phyloP scores from a whole-genome alignment of 495 filamentous ascomycete genomes.

The Xylaria bambusicola region DNA sequence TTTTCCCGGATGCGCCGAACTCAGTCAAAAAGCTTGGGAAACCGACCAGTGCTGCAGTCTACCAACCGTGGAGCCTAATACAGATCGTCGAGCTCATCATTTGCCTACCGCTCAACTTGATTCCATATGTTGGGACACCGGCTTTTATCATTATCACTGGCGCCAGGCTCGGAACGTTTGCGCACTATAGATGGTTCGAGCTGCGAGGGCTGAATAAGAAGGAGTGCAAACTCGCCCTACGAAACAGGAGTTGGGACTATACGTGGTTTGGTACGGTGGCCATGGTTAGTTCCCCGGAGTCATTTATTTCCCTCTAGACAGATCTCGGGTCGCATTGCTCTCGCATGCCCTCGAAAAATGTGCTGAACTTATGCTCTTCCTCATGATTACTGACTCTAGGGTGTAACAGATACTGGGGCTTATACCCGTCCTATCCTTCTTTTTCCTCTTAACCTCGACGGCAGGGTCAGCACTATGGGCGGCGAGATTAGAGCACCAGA shows the following conservation, averaged over 20 bases:
- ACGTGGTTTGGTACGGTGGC: conserved; percentile 59
- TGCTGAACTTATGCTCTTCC: no score
- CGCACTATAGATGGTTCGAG: conserved; percentile 75
- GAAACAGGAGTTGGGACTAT: conserved; percentile 68
- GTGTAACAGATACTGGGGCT: conserved; percentile 69
- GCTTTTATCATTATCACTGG: conserved; percentile 75
- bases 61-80: conserved; percentile 68
- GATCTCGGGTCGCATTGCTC: no score
- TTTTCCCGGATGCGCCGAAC: conserved; percentile 62
- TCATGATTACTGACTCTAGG: no score
- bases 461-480: conserved; percentile 88
- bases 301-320: no score
- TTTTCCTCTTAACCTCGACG: conserved; percentile 79
- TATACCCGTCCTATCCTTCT: conserved; percentile 80
- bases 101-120: conserved; percentile 84
- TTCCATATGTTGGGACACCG: conserved; percentile 80
- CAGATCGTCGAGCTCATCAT: conserved; percentile 77
- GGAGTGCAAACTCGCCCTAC: conserved; percentile 64
- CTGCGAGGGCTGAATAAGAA: conserved; percentile 68
- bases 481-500: conserved; percentile 52
- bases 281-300: no score
- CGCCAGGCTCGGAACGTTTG: conserved; percentile 57
- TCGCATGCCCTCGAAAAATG: no score
- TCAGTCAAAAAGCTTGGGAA: conserved; percentile 75
- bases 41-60: conserved; percentile 64